phyloP scores from a whole-genome alignment of 352 stramenopile genomes.

The Globisporangium ultimum region DNA sequence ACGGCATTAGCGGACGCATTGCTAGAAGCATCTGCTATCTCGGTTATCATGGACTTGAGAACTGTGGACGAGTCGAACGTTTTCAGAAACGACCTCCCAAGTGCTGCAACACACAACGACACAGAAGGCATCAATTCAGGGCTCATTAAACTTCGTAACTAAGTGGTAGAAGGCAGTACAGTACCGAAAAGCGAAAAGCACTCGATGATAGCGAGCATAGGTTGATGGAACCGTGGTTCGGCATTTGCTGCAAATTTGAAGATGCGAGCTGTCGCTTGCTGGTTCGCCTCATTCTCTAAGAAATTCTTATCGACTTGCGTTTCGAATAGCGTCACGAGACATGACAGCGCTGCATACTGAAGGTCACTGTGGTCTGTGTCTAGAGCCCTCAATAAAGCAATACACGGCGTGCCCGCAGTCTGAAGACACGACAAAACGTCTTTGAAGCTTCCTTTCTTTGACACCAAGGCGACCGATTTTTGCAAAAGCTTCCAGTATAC shows the following conservation, averaged over 20 bases:
- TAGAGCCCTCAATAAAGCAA: slow-evolving; percentile 26
- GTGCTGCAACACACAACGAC: slow-evolving; percentile 8
- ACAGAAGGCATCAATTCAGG: not conserved
- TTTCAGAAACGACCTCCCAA: slow-evolving; percentile 12
- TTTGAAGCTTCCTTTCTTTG: not conserved
- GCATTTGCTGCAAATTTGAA: slow-evolving; percentile 27
- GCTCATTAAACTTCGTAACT: no score
- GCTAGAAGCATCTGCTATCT: not conserved
- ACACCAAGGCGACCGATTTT: slow-evolving; percentile 6
- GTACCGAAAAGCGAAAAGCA: slow-evolving; percentile 47
- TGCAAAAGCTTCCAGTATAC: slow-evolving; percentile 22
- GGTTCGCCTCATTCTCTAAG: slow-evolving; percentile 25
- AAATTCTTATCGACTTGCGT: slow-evolving; percentile 13
- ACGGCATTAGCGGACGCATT: not conserved
- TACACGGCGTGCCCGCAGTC: slow-evolving; percentile 25
- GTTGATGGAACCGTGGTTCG: slow-evolving; percentile 35
- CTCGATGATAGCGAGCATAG: slow-evolving; percentile 43
- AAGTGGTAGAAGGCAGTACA: no score
- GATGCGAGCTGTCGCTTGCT: slow-evolving; percentile 20
- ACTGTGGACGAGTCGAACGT: not conserved
- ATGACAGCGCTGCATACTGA: slow-evolving; percentile 33
- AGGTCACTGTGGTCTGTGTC: slow-evolving; percentile 21
- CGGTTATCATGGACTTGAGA: slow-evolving; percentile 18
- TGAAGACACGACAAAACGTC: slow-evolving; percentile 24
- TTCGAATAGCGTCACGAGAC: slow-evolving; percentile 24